A percentile compares a stretch with the other conserved stretches of the same genome.
These are phyloP conservation scores for Diaporthe eres DNA, from an alignment of 2,329 filamentous ascomycete species.

Conservation along the genomic window DNA sequence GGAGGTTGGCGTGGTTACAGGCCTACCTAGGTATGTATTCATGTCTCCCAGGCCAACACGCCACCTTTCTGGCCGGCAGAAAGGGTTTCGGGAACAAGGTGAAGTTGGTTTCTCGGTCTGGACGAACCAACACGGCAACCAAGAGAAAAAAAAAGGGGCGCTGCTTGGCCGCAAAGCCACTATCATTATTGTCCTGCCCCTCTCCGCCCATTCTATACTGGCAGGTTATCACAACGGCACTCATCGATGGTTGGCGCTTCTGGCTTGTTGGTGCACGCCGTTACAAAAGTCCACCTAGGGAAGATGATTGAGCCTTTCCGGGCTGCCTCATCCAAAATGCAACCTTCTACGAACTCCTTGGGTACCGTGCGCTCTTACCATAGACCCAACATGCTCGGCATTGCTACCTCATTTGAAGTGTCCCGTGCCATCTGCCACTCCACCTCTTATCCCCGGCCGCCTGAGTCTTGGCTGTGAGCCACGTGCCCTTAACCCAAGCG, in stretches of 20 bases:
- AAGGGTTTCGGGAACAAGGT: too few relatives aligned
- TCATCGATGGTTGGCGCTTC: background rate
- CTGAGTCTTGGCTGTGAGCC: too few relatives aligned
- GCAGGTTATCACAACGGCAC: background rate
- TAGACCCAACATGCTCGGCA: too few relatives aligned
- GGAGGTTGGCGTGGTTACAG: background rate
- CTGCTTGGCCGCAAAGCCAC: background rate
- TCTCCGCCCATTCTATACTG: background rate
- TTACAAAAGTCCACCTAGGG: background rate
- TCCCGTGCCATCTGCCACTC: too few relatives aligned
- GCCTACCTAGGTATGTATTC: background rate
- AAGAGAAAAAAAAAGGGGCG: background rate
- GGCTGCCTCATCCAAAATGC: background rate
- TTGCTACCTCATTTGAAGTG: too few relatives aligned
- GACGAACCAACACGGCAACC: background rate
- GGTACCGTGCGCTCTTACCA: background rate
- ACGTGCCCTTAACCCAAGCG: too few relatives aligned
- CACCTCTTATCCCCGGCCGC: too few relatives aligned
- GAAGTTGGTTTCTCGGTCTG: background rate
- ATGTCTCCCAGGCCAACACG: background rate
- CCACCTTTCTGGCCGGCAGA: background rate
- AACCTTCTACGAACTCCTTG: background rate
- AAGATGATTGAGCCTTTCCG: background rate
- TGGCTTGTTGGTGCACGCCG: background rate
- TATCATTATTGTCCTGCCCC: background rate